A percentile compares a stretch with the other conserved stretches of the same genome.
Conservation (phyloP, 2,329 filamentous ascomycete genomes). For the Dryadomyces sulphureus region DNA sequence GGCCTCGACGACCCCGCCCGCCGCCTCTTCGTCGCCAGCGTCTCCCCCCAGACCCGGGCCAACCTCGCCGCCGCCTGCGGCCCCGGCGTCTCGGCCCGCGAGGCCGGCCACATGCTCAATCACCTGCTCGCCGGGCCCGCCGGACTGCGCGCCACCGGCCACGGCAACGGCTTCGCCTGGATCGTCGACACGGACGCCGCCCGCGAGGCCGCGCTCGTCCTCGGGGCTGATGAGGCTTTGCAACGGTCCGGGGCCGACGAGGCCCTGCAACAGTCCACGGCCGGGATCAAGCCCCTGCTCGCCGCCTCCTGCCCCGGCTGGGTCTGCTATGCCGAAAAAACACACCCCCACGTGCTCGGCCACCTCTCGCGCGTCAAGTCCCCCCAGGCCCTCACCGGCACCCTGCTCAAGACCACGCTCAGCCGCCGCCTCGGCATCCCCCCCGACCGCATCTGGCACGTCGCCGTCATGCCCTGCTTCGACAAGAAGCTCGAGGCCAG, state of each 20-base stretch:
- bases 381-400: slow-evolving; percentile 82
- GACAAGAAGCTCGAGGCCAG: slow-evolving; percentile 98
- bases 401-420: slow-evolving; percentile 74
- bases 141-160: slow-evolving; percentile 52
- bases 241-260: slow-evolving; percentile 16
- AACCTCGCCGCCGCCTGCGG: slow-evolving; percentile 76
- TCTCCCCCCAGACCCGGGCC: slow-evolving; percentile 81
- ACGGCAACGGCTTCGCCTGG: slow-evolving; percentile 72
- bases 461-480: slow-evolving; percentile 96
- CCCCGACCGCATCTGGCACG: slow-evolving; percentile 77
- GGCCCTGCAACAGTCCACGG: too few relatives aligned
- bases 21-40: slow-evolving; percentile 77
- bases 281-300: slow-evolving; percentile 40
- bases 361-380: slow-evolving; percentile 88
- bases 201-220: slow-evolving; percentile 68
- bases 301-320: slow-evolving; percentile 91
- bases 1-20: slow-evolving; percentile 44
- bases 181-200: slow-evolving; percentile 79
- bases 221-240: slow-evolving; percentile 59
- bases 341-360: slow-evolving; percentile 81
- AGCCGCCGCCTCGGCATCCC: slow-evolving; percentile 57
- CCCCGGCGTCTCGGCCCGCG: slow-evolving; percentile 50
- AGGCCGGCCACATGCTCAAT: slow-evolving; percentile 71
- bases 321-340: slow-evolving; percentile 99
- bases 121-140: slow-evolving; percentile 58